Base-by-base conservation (phyloP, 1,139 yeast genomes). In the Kluyveromyces sp. region DNA sequence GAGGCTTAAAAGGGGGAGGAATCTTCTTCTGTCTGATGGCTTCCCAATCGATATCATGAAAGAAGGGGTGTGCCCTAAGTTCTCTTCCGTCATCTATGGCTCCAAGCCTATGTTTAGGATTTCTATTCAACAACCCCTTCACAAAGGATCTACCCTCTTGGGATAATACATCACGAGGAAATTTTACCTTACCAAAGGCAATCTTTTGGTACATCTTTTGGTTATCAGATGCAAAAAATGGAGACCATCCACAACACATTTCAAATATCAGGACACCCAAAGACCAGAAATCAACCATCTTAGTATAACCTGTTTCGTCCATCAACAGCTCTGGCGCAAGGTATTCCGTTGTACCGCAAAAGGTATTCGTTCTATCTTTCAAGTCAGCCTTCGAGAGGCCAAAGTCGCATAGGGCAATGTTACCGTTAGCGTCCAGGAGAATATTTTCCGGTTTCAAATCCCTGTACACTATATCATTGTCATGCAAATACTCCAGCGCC, bases 221-320 rank as follows among this genome's bases (percentile, higher is more conserved):
- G 43, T 95, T 87, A 63, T 86, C 92, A 51, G 89, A 96, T 35
- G 97, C 97, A 61, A 87, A 89, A 64, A 92, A 92, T 44, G 98
- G 98, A n/a, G 95, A 84, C 97, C 97, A 92, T 35, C 98, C 98
- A 68, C 97, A 92, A 65, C 96, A 82, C 92, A 83, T 83, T 65
- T 83, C 94, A 63, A 83, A 83, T 37, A 83, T 82, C 47, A 83
- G 69, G 7, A 83, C 92, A 49, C 94, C 94, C 46, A 83, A 67
- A 1, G 89, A 81, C 94, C 94, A 83, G 55, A 83, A 83, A 64
- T 83, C 94, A 56, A 83, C 92, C 92, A 83, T 83, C 59, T 83
- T 82, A 30, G 92, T 83, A 63, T 83, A 83, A 28, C 94, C 94
- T 31, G 82, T 71, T 64, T 92, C 97, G 64, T 83, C 92, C 42